These are phyloP conservation scores for Phytopythium kandeliae DNA, from an alignment of 352 stramenopile species.

Conservation along the genomic window DNA sequence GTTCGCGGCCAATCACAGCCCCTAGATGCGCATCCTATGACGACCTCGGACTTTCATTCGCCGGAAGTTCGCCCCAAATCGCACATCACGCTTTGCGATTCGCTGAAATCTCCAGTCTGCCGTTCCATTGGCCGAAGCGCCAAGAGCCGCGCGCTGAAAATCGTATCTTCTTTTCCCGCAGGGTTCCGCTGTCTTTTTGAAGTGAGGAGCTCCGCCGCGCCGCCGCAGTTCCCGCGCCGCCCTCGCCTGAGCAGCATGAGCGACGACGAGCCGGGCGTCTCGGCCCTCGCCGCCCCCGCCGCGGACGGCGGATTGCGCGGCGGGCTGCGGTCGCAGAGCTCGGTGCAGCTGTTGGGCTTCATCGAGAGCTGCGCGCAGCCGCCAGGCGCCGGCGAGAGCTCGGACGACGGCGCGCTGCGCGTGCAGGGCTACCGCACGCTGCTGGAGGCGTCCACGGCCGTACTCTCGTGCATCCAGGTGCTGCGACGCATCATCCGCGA, in stretches of 20 bases:
- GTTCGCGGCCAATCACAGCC: too few species aligned
- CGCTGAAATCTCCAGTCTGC: background rate
- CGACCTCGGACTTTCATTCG: background rate
- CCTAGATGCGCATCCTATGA: too few species aligned
- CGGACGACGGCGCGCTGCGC: constrained; percentile 64
- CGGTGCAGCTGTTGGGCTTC: constrained; percentile 78
- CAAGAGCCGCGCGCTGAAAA: background rate
- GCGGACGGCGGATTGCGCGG: constrained; percentile 9
- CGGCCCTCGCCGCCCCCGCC: background rate
- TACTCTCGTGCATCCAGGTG: constrained; percentile 69
- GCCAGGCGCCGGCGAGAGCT: constrained; percentile 36
- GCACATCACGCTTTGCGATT: background rate
- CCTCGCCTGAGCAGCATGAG: background rate
- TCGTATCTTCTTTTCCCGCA: constrained; percentile 5
- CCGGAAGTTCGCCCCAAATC: background rate
- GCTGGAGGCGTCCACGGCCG: constrained; percentile 55
- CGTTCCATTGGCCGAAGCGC: background rate
- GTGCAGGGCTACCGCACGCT: constrained; percentile 72
- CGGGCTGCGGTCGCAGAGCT: constrained; percentile 65
- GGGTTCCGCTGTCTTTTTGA: constrained; percentile 2
- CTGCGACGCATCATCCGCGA: constrained; percentile 82
- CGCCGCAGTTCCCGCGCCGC: too few species aligned
- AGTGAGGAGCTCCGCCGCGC: background rate
- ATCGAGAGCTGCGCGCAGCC: constrained; percentile 55
- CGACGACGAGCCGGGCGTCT: too few species aligned